Evolutionary conservation across 352 stramenopile genomes (phyloP).

Genomic region (Thalassiosira mediterranea): DNA sequence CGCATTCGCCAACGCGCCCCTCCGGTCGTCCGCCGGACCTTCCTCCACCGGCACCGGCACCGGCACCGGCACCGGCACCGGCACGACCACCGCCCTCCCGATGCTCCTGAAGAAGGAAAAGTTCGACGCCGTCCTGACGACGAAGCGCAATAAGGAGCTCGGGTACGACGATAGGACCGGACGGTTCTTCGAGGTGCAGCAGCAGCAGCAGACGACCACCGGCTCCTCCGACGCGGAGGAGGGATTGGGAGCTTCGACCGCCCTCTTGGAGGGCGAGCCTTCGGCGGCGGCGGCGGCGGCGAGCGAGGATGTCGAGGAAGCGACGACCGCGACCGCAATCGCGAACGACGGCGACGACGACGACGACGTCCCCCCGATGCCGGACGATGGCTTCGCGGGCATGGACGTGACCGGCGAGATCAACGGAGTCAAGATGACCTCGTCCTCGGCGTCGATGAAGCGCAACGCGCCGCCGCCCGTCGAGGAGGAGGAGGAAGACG

Average conservation of each 20-base stretch:
- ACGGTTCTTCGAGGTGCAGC: conserved; percentile 49
- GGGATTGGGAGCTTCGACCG: no score
- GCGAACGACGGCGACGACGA: neutral
- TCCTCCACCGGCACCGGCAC: no score
- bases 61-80: no score
- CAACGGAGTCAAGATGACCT: conserved; percentile 53
- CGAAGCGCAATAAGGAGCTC: conserved; percentile 41
- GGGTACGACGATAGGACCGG: conserved; percentile 37
- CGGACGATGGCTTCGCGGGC: conserved; percentile 38
- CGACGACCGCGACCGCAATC: neutral
- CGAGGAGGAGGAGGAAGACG: neutral
- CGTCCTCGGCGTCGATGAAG: conserved; percentile 21
- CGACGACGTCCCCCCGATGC: conserved; percentile 41
- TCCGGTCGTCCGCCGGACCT: no score
- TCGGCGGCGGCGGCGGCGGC: no score
- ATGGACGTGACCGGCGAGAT: conserved; percentile 57
- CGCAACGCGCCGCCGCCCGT: neutral
- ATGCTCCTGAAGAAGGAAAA: conserved; percentile 31
- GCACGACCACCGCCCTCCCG: no score
- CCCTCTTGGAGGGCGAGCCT: no score
- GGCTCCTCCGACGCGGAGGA: no score
- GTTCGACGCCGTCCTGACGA: conserved; percentile 42
- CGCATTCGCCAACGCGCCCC: no score
- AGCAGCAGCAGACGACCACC: neutral
- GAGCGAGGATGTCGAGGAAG: neutral